These are phyloP conservation scores for Microdochium bolleyi DNA, from an alignment of 2,329 filamentous ascomycete species.

Conservation along the genomic window DNA sequence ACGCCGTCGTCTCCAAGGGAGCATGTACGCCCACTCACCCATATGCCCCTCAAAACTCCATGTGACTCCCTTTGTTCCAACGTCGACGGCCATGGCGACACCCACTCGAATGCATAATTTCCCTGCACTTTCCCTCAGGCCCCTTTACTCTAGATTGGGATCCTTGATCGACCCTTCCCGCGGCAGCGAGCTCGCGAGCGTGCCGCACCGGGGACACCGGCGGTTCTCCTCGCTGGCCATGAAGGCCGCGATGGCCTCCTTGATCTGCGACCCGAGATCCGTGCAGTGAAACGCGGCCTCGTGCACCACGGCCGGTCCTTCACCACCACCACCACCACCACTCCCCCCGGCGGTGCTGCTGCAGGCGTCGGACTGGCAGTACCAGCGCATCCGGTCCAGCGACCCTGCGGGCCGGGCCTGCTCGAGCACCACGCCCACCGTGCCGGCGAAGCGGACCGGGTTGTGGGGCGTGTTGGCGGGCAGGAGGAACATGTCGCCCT, in stretches of 20 bases:
- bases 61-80: no score
- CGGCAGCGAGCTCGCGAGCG: conserved; percentile 64
- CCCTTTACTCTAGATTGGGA: conserved; percentile 51
- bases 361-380: conserved; percentile 46
- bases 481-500: conserved; percentile 90
- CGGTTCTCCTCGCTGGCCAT: conserved; percentile 55
- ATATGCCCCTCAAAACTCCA: no score
- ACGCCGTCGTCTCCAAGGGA: no score
- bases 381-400: conserved; percentile 82
- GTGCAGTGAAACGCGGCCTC: conserved; percentile 84
- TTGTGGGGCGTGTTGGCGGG: conserved; percentile 95
- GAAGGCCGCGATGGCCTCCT: conserved; percentile 80
- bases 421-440: conserved; percentile 90
- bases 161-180: conserved; percentile 49
- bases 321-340: no score
- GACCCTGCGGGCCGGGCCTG: conserved; percentile 64
- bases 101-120: no score
- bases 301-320: conserved; percentile 64
- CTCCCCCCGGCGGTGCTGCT: neutral
- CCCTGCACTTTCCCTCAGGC: no score
- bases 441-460: conserved; percentile 85
- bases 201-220: conserved; percentile 70
- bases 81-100: no score
- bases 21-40: no score
- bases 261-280: conserved; percentile 90